These are phyloP conservation scores for Canariomyces notabilis DNA, from an alignment of 2,329 filamentous ascomycete species.

Conservation along the genomic window DNA sequence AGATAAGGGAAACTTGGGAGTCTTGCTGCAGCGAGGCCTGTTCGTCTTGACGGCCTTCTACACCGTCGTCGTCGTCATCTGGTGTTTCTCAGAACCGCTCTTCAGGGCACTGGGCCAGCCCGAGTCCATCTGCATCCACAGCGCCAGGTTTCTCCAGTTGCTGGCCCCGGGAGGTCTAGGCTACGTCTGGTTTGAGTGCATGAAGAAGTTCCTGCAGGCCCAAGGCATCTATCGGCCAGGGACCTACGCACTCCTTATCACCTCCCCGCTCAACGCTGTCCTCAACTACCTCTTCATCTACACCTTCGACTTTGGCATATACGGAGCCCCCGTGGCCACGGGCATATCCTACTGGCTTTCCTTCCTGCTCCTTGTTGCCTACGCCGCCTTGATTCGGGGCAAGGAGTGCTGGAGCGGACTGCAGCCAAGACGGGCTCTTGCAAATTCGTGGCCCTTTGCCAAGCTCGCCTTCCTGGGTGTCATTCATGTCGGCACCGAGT, in stretches of 20 bases:
- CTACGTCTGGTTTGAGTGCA: slow-evolving; percentile 80
- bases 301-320: slow-evolving; percentile 62
- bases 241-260: slow-evolving; percentile 76
- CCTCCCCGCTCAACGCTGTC: slow-evolving; percentile 73
- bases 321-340: slow-evolving; percentile 76
- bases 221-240: slow-evolving; percentile 84
- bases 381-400: slow-evolving; percentile 66
- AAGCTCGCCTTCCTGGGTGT: slow-evolving; percentile 71
- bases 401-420: slow-evolving; percentile 75
- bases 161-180: slow-evolving; percentile 77
- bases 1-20: slow-evolving; percentile 71
- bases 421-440: slow-evolving; percentile 55
- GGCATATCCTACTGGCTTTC: slow-evolving; percentile 83
- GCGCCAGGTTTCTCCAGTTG: slow-evolving; percentile 65
- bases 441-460: slow-evolving; percentile 65
- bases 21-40: slow-evolving; percentile 72
- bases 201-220: slow-evolving; percentile 85
- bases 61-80: slow-evolving; percentile 64
- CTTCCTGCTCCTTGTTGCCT: slow-evolving; percentile 69
- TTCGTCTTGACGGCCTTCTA: slow-evolving; percentile 70
- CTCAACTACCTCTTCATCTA: slow-evolving; percentile 80
- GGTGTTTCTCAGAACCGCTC: slow-evolving; percentile 68
- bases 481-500: slow-evolving; percentile 82
- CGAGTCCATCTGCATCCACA: slow-evolving; percentile 68
- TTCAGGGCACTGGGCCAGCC: slow-evolving; percentile 74